Evolutionary conservation across 192 early-diverging fungal genomes (phyloP).

Genomic region (Rhizophagus sp.): DNA sequence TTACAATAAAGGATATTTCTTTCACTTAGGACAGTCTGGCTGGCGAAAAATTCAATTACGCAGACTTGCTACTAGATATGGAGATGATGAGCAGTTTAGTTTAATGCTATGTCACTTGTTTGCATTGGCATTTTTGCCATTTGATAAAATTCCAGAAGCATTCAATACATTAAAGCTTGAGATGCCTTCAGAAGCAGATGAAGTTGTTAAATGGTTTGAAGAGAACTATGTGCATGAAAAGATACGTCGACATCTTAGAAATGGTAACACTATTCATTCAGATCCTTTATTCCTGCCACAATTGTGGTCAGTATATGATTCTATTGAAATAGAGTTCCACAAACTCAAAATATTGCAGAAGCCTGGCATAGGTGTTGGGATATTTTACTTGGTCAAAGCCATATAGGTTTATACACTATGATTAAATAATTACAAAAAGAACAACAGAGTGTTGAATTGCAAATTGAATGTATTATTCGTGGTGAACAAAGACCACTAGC

Average conservation of each 20-base stretch:
- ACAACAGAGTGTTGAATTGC: background rate
- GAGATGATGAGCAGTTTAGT: background rate
- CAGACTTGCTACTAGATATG: background rate
- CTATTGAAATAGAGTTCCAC: background rate
- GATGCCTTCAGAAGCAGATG: background rate
- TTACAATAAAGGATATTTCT: background rate
- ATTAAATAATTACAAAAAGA: background rate
- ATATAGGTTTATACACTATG: background rate
- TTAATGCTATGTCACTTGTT: background rate
- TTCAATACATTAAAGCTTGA: background rate
- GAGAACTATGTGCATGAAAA: background rate
- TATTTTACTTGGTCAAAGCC: background rate
- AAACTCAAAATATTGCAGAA: background rate
- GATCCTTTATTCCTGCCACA: background rate
- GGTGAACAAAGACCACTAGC: background rate
- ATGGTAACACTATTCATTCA: background rate
- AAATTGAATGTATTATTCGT: background rate
- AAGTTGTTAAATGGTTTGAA: conserved; percentile 1
- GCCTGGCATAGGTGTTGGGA: background rate
- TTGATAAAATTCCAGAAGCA: background rate
- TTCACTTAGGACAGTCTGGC: background rate
- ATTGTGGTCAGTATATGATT: background rate
- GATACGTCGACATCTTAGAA: background rate
- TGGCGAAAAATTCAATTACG: background rate
- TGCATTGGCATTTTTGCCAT: background rate